These are phyloP conservation scores for Peronospora farinosa DNA, from an alignment of 352 stramenopile species.

Conservation along the genomic window DNA sequence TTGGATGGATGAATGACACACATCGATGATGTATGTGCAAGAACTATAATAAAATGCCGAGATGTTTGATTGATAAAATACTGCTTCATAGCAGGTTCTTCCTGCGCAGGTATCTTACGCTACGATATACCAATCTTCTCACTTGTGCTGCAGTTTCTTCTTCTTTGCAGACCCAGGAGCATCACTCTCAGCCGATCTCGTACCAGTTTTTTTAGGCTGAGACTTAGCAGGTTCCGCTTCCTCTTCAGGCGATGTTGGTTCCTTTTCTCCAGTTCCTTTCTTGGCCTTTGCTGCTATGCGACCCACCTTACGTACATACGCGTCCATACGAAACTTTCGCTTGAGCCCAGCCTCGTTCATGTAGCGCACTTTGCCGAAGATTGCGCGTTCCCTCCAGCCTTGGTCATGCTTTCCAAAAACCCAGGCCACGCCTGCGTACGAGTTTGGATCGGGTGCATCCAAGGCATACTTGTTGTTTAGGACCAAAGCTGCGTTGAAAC, in stretches of 20 bases:
- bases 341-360: conserved; percentile 99
- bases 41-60: too few relatives aligned
- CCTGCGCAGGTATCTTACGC: neutral
- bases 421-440: conserved; percentile 79
- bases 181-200: conserved; percentile 7
- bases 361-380: conserved; percentile 99
- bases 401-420: conserved; percentile 94
- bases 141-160: conserved; percentile 17
- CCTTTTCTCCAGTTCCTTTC: conserved; percentile 1
- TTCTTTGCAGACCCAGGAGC: conserved; percentile 19
- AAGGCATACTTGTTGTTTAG: conserved; percentile 99
- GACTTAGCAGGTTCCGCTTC: conserved; percentile 5
- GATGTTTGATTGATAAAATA: too few relatives aligned
- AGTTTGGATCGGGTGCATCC: conserved; percentile 96
- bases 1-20: conserved; percentile 8
- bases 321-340: conserved; percentile 96
- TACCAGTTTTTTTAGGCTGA: conserved; percentile 10
- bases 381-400: conserved; percentile 91
- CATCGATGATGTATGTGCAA: conserved; percentile 4
- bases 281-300: conserved; percentile 22
- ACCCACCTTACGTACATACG: conserved; percentile 60
- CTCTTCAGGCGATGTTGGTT: conserved; percentile 3
- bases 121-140: neutral
- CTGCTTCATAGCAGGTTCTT: too few relatives aligned
- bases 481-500: conserved; percentile 88